phyloP scores from a whole-genome alignment of 148 eudicot genomes.

The Silene conica region DNA sequence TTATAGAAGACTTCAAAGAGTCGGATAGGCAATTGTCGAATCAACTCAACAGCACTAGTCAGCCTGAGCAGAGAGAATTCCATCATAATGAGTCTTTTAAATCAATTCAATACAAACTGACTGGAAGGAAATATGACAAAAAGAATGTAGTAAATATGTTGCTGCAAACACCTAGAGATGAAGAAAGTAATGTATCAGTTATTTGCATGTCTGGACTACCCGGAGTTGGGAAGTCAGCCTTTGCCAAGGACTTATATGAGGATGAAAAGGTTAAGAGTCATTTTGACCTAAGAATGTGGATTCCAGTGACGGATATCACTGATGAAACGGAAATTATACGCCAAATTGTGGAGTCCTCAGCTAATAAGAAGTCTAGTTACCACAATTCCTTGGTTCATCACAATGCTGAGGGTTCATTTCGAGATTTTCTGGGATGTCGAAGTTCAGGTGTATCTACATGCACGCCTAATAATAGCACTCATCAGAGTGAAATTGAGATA shows the following conservation, averaged over 20 bases:
- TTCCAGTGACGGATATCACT: slow-evolving; percentile 10
- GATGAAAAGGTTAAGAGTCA: slow-evolving; percentile 21
- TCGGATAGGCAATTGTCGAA: neutral
- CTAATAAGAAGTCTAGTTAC: slow-evolving; percentile 14
- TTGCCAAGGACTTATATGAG: slow-evolving; percentile 18
- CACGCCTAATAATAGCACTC: neutral
- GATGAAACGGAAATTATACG: slow-evolving; percentile 23
- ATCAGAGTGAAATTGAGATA: neutral
- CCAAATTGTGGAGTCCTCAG: slow-evolving; percentile 21
- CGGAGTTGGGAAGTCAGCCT: slow-evolving; percentile 27
- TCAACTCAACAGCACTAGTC: neutral
- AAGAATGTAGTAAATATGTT: slow-evolving; percentile 3
- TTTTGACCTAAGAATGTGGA: slow-evolving; percentile 30
- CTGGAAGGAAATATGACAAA: slow-evolving; percentile 14
- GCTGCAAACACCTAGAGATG: neutral
- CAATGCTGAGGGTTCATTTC: neutral
- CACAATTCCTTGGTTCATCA: neutral
- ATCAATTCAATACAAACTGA: neutral
- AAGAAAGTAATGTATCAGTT: neutral
- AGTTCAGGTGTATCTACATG: neutral
- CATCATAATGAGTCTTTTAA: neutral
- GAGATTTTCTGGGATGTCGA: slow-evolving; percentile 24
- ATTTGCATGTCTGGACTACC: slow-evolving; percentile 16
- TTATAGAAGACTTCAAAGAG: neutral
- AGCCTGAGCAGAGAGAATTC: neutral